Conservation (phyloP, 257 asterid genomes). For the Solanum ossicruentum region DNA sequence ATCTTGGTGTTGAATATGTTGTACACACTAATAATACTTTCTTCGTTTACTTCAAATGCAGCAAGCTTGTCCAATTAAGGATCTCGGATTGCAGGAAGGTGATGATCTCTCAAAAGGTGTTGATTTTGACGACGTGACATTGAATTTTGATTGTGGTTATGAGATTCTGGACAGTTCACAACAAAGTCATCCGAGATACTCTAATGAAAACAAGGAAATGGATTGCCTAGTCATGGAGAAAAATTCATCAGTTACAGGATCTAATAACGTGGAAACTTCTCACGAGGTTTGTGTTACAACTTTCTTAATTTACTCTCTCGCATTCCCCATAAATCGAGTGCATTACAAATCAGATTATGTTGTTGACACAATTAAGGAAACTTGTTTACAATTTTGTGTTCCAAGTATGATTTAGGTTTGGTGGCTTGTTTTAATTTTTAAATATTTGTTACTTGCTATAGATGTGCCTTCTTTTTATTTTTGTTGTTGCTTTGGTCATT, state of each 20-base stretch:
- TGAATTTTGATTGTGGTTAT: conserved; percentile 27
- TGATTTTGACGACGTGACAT: conserved; percentile 30
- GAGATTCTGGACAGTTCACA: conserved; percentile 26
- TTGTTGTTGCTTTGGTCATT: background rate
- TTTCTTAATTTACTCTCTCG: background rate
- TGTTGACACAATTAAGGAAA: background rate
- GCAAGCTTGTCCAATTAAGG: conserved; percentile 30
- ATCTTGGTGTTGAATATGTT: background rate
- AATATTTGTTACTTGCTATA: conserved; percentile 11
- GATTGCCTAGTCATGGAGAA: conserved; percentile 24
- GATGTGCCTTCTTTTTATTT: conserved; percentile 6
- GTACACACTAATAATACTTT: conserved; percentile 10
- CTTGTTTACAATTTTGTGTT: background rate
- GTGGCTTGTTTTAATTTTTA: background rate
- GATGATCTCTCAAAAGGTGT: conserved; percentile 26
- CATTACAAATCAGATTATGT: background rate
- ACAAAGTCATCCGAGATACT: conserved; percentile 24
- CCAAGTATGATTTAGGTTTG: background rate
- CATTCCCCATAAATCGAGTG: background rate
- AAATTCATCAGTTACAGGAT: conserved; percentile 33
- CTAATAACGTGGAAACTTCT: conserved; percentile 35
- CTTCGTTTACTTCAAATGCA: background rate
- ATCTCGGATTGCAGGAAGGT: conserved; percentile 28
- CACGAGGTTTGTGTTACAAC: conserved; percentile 20
- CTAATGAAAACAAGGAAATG: conserved; percentile 28